phyloP scores from a whole-genome alignment of 352 stramenopile genomes.

The Pythium dissimile region DNA sequence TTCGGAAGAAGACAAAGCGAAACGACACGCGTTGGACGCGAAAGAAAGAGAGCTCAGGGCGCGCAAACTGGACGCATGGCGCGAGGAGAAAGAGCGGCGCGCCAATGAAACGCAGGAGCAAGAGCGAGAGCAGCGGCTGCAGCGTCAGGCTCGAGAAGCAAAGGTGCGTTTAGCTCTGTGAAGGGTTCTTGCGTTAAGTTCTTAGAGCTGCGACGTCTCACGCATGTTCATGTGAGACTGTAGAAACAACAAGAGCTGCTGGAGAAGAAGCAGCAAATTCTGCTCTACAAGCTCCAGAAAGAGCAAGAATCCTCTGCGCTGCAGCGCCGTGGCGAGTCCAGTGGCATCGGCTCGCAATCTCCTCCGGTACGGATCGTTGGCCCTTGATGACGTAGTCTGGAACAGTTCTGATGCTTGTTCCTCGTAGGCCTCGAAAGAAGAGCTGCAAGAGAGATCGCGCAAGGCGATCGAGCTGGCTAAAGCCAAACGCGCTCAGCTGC shows the following conservation, averaged over 20 bases:
- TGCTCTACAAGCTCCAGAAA: conserved; percentile 74
- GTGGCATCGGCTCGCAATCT: background rate
- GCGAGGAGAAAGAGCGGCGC: conserved; percentile 38
- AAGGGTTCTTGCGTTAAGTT: background rate
- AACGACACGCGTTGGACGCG: conserved; percentile 7
- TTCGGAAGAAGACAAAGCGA: conserved; percentile 2
- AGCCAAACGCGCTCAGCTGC: conserved; percentile 40
- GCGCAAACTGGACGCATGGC: conserved; percentile 36
- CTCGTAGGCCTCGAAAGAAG: conserved; percentile 36
- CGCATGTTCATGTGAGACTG: too few species aligned
- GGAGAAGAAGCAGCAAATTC: conserved; percentile 73
- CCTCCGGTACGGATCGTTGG: conserved; percentile 29
- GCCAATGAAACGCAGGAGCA: conserved; percentile 27
- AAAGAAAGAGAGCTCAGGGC: conserved; percentile 29
- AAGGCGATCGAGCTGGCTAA: conserved; percentile 58
- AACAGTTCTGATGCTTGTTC: background rate
- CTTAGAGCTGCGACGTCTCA: too few species aligned
- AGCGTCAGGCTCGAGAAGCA: conserved; percentile 40
- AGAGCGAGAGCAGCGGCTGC: conserved; percentile 25
- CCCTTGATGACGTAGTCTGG: background rate
- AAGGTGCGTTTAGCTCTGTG: conserved; percentile 29
- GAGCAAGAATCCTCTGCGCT: conserved; percentile 51
- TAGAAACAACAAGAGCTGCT: conserved; percentile 44
- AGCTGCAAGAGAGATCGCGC: conserved; percentile 45
- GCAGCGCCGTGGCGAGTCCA: background rate